phyloP scores from a whole-genome alignment of 2,329 filamentous ascomycete genomes.

The Cytospora piceae region DNA sequence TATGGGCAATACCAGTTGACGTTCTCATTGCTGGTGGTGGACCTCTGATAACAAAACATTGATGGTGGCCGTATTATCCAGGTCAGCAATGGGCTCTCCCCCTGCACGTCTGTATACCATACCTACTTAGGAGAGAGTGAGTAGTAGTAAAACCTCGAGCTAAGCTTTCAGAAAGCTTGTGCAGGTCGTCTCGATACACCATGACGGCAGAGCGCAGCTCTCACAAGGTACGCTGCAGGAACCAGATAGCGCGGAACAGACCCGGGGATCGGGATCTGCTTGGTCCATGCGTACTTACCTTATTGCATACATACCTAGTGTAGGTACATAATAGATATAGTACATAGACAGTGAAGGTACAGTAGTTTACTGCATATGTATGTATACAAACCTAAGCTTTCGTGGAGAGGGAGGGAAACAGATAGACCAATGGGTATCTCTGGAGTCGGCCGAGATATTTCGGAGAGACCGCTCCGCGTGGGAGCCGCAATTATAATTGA shows the following conservation, averaged over 20 bases:
- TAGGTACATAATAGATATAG: neutral
- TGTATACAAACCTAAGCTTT: neutral
- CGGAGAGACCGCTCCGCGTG: conserved; percentile 1
- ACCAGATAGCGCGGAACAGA: conserved; percentile 1
- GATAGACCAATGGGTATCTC: neutral
- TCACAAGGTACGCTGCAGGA: conserved; percentile 22
- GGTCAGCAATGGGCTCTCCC: neutral
- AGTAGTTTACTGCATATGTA: neutral
- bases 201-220: conserved; percentile 16
- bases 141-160: neutral
- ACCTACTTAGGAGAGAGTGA: neutral
- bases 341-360: neutral
- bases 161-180: neutral
- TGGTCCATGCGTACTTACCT: neutral
- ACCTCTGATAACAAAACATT: neutral
- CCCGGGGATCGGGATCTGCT: conserved; percentile 3
- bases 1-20: too few species aligned
- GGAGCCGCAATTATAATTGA: neutral
- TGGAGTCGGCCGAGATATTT: neutral
- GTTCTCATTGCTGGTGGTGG: too few species aligned
- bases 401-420: neutral
- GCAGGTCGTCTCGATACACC: neutral
- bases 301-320: conserved; percentile 1
- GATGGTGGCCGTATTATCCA: neutral
- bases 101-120: neutral